Percentiles rank a stretch among this genome's conserved stretches.
Conservation (phyloP, 306 rosid species). For the Vigna unguiculata region DNA sequence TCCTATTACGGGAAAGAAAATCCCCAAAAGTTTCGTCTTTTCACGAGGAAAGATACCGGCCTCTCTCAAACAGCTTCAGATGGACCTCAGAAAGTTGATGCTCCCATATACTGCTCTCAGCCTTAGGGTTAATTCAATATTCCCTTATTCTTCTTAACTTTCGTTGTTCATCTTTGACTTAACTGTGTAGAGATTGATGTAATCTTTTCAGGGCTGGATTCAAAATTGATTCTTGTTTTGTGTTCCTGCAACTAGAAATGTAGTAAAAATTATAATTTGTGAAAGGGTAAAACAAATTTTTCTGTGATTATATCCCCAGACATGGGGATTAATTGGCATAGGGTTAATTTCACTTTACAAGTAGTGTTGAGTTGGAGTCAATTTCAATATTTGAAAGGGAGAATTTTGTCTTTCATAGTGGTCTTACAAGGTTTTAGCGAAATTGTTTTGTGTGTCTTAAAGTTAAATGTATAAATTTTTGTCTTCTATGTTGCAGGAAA, state of each 20-base stretch:
- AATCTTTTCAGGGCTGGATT: not conserved
- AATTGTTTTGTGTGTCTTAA: not conserved
- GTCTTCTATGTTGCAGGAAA: slow-evolving; percentile 69
- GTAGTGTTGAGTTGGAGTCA: not conserved
- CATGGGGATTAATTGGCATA: too few relatives aligned
- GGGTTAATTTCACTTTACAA: not conserved
- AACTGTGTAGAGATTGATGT: not conserved
- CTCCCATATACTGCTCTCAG: slow-evolving; percentile 86
- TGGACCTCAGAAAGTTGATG: slow-evolving; percentile 92
- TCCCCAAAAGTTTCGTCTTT: slow-evolving; percentile 90
- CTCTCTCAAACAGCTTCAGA: slow-evolving; percentile 83
- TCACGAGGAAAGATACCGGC: slow-evolving; percentile 83
- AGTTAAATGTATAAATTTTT: slow-evolving; percentile 15
- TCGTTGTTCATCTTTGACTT: not conserved
- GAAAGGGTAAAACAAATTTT: not conserved
- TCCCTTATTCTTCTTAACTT: not conserved
- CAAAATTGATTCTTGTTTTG: not conserved
- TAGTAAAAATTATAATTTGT: not conserved
- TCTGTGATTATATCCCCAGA: too few relatives aligned
- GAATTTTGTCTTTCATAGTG: too few relatives aligned
- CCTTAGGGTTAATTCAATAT: slow-evolving; percentile 58
- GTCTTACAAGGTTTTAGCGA: not conserved
- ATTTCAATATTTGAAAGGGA: not conserved
- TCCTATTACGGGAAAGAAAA: slow-evolving; percentile 89
- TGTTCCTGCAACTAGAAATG: not conserved